Percentiles rank a stretch among this genome's conserved stretches.
phyloP scores from a whole-genome alignment of 148 eudicot species.

The Cornus kousa region DNA sequence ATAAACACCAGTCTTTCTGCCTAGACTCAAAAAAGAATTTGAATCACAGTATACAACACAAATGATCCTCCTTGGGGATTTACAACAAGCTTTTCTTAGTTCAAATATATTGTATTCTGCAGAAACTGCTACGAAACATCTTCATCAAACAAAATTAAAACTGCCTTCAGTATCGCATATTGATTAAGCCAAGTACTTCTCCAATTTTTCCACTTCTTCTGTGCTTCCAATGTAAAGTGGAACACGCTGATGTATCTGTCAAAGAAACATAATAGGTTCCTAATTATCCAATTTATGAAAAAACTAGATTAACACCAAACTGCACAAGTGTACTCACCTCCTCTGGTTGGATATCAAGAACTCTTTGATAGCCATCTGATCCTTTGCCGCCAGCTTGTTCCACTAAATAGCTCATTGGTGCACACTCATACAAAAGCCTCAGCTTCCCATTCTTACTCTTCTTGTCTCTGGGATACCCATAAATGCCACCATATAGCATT shows the following conservation, averaged over 20 bases:
- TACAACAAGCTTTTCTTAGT: neutral
- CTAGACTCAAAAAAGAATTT: neutral
- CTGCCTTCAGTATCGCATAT: neutral
- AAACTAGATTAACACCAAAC: neutral
- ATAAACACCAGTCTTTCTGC: neutral
- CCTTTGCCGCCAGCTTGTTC: conserved; percentile 99
- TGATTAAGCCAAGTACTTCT: conserved; percentile 72
- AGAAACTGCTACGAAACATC: neutral
- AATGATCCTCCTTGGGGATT: neutral
- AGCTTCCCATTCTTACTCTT: conserved; percentile 95
- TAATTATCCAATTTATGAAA: neutral
- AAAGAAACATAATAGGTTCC: neutral
- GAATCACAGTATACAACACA: neutral
- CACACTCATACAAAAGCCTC: conserved; percentile 90
- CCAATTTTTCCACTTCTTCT: conserved; percentile 90
- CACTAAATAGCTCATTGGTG: conserved; percentile 93
- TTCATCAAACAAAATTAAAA: neutral
- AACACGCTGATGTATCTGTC: conserved; percentile 93
- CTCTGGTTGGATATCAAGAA: conserved; percentile 82
- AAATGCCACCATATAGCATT: conserved; percentile 83
- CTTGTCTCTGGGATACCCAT: conserved; percentile 83
- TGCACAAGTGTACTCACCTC: conserved; percentile 40
- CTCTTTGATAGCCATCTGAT: conserved; percentile 74
- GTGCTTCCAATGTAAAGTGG: conserved; percentile 88
- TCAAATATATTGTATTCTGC: conserved; percentile 1